Evolutionary conservation across 805 yeast genomes (phyloP), one percentile per base, ranked within the genome.

Genomic region (Danielia reshetovae): DNA sequence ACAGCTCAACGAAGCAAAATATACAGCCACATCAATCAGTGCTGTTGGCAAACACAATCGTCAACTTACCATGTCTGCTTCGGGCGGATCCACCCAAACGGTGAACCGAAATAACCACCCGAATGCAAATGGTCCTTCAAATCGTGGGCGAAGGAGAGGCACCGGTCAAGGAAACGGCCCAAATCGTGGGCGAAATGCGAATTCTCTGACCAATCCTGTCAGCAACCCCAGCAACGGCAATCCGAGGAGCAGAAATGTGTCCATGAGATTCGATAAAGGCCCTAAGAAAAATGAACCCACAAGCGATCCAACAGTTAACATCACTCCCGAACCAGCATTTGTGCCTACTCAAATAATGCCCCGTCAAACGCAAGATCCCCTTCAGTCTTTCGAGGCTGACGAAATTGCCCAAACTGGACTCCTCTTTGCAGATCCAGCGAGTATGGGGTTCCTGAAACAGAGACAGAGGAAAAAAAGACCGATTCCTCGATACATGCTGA

Each of bases 401-500:
- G 42, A 41, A n/a, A 7, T 41, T 4, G 18, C 25, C 4, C 39
- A 40, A 7, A 54, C 61, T 3, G 73, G 72, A 0, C 51, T 52
- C 3, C 30, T 67, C 7, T 52, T 59, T 15, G 38, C 48, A 2
- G 44, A 61, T 28, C 63, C 71, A 1, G 52, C 48, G 15, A 18
- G 35, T 4, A 43, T 57, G 5, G 71, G 71, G 12, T 65, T 60
- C 32, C 37, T 35, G 39, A 39, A 34, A 32, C 33, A 32, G 12
- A 29, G 32, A 7, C 15, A 23, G 0, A 30, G 37, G 1, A 29
- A 33, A 0, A 46, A 56, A 7, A 39, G 72, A 24, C 60, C 62
- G 5, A 40, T 53, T 2, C 71, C 73, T 4, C 57, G 59, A 34
- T 68, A 57, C 42, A 46, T 68, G 30, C 41, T 59, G 23, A 45